Evolutionary conservation across 2,329 filamentous ascomycete genomes (phyloP), one percentile per base, ranked within the genome.

Genomic region (Phaeosphaeriaceae sp.): DNA sequence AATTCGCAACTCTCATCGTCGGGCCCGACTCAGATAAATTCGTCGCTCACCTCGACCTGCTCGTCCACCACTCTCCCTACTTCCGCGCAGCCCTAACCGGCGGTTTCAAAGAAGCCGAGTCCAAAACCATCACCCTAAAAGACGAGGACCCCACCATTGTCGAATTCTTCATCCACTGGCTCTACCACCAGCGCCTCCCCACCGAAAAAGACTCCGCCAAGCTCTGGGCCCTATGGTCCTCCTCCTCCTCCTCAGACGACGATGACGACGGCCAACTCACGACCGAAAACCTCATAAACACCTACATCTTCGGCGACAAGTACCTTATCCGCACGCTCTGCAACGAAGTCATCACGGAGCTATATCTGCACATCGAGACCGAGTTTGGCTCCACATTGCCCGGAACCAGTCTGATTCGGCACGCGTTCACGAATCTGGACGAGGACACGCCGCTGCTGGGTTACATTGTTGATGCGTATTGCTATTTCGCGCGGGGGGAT

Each of bases 141-240:
- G 67, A 73, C 8, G 70, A 67, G 10, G 59, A 68, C 21, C 23
- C 57, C 0, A 30, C 52, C 9, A 59, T 60, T 3, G 68, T 76
- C 32, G 64, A 70, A 26, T 49, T 70, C 52, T 70, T 73, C 56
- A 49, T 70, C n/a, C 47, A 71, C 49, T 76, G 68, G 65, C 49
- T 71, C 4, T 68, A 71, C 44, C 52, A 56, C 24, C 49, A 58
- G 11, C 48, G 49, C 13, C 51, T 63, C 13, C 58, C 59, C 3
- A n/a, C 46, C 17, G 26, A 26, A 8, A 19, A 26, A 21, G 46
- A 28, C 22, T 26, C 15, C 10, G 46, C 23, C 26, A 19, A 49
- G 19, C 17, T 26, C 6, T 46, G 43, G 19, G 43, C 43, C 13
- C 22, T 11, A 3, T 46, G 19, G 8, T n/a, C 13, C 17, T n/a